These are phyloP conservation scores for Penicillium bovifimosum DNA, from an alignment of 495 filamentous ascomycete species.

Conservation along the genomic window DNA sequence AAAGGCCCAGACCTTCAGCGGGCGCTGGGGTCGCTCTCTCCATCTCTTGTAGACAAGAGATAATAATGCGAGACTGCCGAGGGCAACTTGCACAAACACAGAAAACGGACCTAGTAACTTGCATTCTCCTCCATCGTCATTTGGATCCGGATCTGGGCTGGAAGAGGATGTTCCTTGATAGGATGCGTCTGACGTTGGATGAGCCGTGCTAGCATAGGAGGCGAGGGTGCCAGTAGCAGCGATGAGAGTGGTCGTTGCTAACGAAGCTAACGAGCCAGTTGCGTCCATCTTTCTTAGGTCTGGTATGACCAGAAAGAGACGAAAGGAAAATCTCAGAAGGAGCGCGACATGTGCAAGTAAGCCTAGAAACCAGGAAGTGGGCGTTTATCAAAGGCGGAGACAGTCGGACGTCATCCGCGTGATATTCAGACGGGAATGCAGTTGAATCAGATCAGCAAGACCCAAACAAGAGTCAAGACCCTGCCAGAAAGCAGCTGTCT, in stretches of 20 bases:
- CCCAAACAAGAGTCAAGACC: too few relatives aligned
- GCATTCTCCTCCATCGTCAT: constrained; percentile 62
- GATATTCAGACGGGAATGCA: not conserved
- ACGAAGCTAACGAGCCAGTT: constrained; percentile 13
- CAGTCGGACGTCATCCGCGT: constrained; percentile 3
- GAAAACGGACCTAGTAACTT: constrained; percentile 80
- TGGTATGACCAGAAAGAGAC: not conserved
- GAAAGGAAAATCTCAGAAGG: not conserved
- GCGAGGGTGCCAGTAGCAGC: constrained; percentile 7
- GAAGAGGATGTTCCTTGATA: constrained; percentile 14
- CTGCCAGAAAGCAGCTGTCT: not conserved
- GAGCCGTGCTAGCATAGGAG: not conserved
- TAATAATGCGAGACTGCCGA: constrained; percentile 77
- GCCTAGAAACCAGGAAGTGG: not conserved
- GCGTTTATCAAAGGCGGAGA: constrained; percentile 4
- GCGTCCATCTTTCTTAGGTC: constrained; percentile 4
- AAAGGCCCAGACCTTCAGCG: constrained; percentile 92
- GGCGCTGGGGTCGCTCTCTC: constrained; percentile 84
- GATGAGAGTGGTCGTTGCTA: constrained; percentile 19
- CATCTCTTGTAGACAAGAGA: constrained; percentile 91
- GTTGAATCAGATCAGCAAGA: not conserved
- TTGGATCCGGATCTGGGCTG: constrained; percentile 7
- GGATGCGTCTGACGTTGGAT: constrained; percentile 9
- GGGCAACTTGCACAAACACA: constrained; percentile 77
- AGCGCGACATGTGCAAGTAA: not conserved